Evolutionary conservation across 345 rosid species (phyloP).

Genomic region (Toxicodendron radicans): DNA sequence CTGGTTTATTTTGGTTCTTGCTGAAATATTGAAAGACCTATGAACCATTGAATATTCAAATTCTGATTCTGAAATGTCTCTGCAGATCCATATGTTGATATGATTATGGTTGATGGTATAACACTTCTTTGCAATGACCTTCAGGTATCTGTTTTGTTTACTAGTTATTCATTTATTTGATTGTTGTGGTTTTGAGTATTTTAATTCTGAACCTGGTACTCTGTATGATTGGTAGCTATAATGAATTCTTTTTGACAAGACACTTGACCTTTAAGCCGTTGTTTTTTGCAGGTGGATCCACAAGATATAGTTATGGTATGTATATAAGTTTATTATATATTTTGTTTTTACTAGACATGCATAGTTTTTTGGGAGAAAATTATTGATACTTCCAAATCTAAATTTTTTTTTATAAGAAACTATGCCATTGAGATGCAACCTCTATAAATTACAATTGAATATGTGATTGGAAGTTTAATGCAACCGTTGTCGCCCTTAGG

Average conservation of each 20-base stretch:
- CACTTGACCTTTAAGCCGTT: slow-evolving; percentile 23
- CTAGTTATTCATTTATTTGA: slow-evolving; percentile 6
- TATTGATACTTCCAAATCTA: neutral
- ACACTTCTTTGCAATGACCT: slow-evolving; percentile 75
- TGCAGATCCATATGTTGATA: slow-evolving; percentile 67
- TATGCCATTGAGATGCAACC: neutral
- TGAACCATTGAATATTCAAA: neutral
- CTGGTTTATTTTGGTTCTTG: neutral
- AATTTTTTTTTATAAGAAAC: neutral
- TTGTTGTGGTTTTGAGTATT: neutral
- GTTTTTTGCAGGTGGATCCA: slow-evolving; percentile 82
- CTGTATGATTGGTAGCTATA: neutral
- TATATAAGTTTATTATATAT: neutral
- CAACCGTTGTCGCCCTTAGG: no score
- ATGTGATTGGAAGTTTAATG: no score
- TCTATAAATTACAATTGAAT: neutral
- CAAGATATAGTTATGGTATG: slow-evolving; percentile 98
- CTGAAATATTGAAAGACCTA: neutral
- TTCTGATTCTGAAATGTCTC: slow-evolving; percentile 8
- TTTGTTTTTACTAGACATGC: neutral
- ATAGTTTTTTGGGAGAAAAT: neutral
- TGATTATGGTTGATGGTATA: slow-evolving; percentile 74
- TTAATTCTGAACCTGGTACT: neutral
- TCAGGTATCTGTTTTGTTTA: slow-evolving; percentile 43
- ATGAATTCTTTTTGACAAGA: slow-evolving; percentile 6